Base-by-base conservation (phyloP, 331 rosid species). In the Arachis monticola region DNA sequence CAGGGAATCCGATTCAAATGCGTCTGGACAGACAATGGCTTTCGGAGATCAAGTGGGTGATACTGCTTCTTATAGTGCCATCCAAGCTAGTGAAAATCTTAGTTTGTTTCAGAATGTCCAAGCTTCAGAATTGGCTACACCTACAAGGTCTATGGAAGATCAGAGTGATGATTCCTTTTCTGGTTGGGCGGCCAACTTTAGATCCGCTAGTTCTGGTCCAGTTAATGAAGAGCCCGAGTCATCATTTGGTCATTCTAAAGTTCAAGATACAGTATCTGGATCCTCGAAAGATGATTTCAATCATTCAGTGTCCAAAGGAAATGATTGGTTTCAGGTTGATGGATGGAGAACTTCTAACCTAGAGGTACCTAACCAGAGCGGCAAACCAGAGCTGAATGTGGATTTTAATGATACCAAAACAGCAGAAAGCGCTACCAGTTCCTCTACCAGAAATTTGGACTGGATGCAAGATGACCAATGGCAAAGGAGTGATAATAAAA, bases 111-210 rank as follows among this genome's bases (percentile, higher is more conserved):
- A 82, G 75, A 85, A 82, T 84, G 79, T 67, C 38, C 88, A 64
- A 73, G 75, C 70, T 60, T 77, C 69, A 1, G 85, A 73, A 81
- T 70, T 41, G 12, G 77, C 81, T 40, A 67, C 68, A 10, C 66
- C 81, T 40, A 67, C 68, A 10, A 63, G 65, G 67, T 77, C 86
- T 70, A 47, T 75, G 30, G 84, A 84, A 83, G 81, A 79, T 52
- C 86, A 57, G 77, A 70, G 67, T 70, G 83, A 70, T 40, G 84
- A 84, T 64, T 87, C 91, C 11, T 77, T 81, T 91, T 89, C 94
- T 12, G 77, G 83, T 84, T 92, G 97, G 97, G 92, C 79, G 52
- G 89, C 96, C 31, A 81, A 78, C 80, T 90, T 95, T 75, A 87
- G 79, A 72, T 69, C 82, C 70, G 87, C 83, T 79, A 77, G 84